These are phyloP conservation scores for Camelina neglecta DNA, from an alignment of 345 rosid genomes.

Conservation along the genomic window DNA sequence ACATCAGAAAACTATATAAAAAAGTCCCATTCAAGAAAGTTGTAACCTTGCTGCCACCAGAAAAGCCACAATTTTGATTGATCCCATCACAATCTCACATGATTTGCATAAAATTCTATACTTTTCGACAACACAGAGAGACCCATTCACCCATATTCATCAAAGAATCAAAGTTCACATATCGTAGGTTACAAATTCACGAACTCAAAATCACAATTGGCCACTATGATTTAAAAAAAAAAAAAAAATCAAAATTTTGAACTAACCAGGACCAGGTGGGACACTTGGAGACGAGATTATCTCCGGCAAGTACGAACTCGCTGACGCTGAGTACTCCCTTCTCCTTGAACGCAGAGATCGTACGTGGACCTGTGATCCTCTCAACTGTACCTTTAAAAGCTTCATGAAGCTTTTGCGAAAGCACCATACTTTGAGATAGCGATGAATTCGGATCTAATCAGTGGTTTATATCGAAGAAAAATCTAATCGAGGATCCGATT, in stretches of 20 bases:
- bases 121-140: conserved; percentile 12
- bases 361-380: conserved; percentile 88
- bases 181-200: conserved; percentile 1
- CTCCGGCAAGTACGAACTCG: conserved; percentile 92
- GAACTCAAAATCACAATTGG: background rate
- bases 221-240: no score
- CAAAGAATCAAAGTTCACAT: conserved; percentile 12
- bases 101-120: background rate
- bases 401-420: conserved; percentile 81
- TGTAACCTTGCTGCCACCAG: background rate
- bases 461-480: background rate
- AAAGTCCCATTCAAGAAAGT: background rate
- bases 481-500: conserved; percentile 25
- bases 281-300: conserved; percentile 96
- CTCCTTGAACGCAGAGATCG: conserved; percentile 95
- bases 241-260: conserved; percentile 14
- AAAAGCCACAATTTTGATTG: conserved; percentile 15
- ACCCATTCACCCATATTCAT: conserved; percentile 24
- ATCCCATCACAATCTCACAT: conserved; percentile 32
- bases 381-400: conserved; percentile 95
- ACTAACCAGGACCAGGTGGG: conserved; percentile 99
- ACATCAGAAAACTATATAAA: background rate
- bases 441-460: conserved; percentile 13
- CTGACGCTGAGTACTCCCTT: conserved; percentile 96
- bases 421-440: conserved; percentile 50